Percentiles rank a stretch among this genome's conserved stretches.
Conservation (phyloP, 192 early-diverging fungal species). For the Podila epigama region DNA sequence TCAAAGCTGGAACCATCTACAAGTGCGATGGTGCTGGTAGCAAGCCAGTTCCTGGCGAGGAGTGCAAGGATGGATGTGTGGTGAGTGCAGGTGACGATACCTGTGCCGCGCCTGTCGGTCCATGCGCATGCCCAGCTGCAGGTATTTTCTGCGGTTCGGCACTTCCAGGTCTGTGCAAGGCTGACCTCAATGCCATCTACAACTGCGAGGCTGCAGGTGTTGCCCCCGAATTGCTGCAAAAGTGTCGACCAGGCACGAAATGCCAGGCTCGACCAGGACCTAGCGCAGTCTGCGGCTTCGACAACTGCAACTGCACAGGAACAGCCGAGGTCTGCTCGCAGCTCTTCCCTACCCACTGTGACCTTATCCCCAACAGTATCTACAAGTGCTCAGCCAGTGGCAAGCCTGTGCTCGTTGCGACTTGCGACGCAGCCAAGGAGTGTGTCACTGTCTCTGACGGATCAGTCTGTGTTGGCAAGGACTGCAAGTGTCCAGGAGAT, state of each 20-base stretch:
- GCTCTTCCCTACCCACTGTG: neutral
- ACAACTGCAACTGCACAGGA: slow-evolving; percentile 2
- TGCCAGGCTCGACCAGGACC: neutral
- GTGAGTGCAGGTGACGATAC: neutral
- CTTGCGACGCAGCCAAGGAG: neutral
- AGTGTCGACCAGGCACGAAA: slow-evolving; percentile 3
- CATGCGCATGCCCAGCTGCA: neutral
- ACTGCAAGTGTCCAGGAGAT: slow-evolving; percentile 7
- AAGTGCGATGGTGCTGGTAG: neutral
- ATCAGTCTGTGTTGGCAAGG: neutral
- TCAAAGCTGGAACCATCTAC: slow-evolving; percentile 5
- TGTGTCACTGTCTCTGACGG: neutral
- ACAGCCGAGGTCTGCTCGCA: neutral
- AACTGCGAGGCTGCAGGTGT: neutral
- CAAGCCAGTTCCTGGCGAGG: neutral
- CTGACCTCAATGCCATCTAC: slow-evolving; percentile 1
- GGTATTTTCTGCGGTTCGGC: neutral
- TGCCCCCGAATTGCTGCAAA: neutral
- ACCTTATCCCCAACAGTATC: neutral
- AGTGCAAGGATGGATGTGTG: neutral
- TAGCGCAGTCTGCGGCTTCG: neutral
- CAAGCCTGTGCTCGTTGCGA: neutral
- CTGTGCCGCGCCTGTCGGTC: neutral
- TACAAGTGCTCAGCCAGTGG: neutral
- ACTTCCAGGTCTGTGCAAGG: slow-evolving; percentile 1